Conservation (phyloP, 208 protist genomes). For the Herpetomonas tarakana region DNA sequence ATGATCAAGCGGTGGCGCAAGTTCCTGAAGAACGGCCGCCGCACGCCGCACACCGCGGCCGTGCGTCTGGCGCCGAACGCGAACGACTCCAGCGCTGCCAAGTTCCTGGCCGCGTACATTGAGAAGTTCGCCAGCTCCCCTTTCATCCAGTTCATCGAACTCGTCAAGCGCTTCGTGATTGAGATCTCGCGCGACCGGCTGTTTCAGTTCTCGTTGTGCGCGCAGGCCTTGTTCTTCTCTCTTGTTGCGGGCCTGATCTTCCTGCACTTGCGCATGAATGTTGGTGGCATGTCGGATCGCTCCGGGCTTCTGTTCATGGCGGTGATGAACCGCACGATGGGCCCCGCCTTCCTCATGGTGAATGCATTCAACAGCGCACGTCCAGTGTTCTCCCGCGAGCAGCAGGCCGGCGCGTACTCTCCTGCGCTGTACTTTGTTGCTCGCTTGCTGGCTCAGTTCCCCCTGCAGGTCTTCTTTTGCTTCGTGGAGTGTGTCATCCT, state of each 20-base stretch:
- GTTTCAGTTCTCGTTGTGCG: constrained; percentile 39
- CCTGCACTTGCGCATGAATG: constrained; percentile 44
- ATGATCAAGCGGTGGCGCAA: constrained; percentile 72
- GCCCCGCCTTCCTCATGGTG: constrained; percentile 51
- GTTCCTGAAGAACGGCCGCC: constrained; percentile 38
- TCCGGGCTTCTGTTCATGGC: constrained; percentile 64
- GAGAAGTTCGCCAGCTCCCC: constrained; percentile 35
- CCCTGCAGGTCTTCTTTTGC: constrained; percentile 35
- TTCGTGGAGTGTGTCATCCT: constrained; percentile 47
- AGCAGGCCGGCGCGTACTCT: constrained; percentile 63
- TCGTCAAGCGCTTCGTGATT: constrained; percentile 31
- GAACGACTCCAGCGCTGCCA: constrained; percentile 27
- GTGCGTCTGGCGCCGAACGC: constrained; percentile 34
- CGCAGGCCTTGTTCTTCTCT: constrained; percentile 59
- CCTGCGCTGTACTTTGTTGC: constrained; percentile 51
- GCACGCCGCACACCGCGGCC: constrained; percentile 51
- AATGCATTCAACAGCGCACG: constrained; percentile 37
- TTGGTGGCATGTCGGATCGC: constrained; percentile 54
- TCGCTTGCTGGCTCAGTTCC: constrained; percentile 44
- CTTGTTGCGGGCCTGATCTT: constrained; percentile 72
- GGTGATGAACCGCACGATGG: constrained; percentile 58
- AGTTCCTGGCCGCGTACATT: constrained; percentile 51
- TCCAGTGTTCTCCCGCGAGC: constrained; percentile 64
- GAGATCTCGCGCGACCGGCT: constrained; percentile 41
- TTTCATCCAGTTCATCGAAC: constrained; percentile 52